A percentile compares a stretch with the other conserved stretches of the same genome.
Evolutionary conservation across 1,139 yeast species (phyloP).

Genomic region (Kurtzmaniella quercitrusa): DNA sequence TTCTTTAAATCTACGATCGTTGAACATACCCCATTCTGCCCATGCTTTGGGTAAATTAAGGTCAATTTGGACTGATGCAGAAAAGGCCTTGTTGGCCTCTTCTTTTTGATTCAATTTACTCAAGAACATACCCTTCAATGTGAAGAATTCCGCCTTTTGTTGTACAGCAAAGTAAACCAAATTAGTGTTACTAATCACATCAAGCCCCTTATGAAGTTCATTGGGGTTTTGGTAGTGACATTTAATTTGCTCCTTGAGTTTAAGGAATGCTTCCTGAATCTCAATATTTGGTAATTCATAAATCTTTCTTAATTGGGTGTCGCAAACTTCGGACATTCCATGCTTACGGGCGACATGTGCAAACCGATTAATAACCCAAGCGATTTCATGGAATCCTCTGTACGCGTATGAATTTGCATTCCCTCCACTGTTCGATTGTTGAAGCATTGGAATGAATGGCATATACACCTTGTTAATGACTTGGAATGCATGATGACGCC

Average conservation of each 20-base stretch:
- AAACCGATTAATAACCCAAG: constrained; percentile 97
- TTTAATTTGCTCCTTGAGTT: constrained; percentile 93
- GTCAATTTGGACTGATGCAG: constrained; percentile 95
- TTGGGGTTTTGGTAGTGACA: constrained; percentile 88
- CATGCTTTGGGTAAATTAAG: constrained; percentile 94
- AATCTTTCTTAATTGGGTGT: constrained; percentile 86
- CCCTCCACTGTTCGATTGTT: constrained; percentile 65
- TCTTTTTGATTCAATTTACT: constrained; percentile 86
- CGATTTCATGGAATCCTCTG: constrained; percentile 97
- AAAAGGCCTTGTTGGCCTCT: constrained; percentile 96
- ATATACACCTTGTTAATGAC: constrained; percentile 93
- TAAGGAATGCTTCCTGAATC: constrained; percentile 95
- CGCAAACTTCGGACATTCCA: constrained; percentile 94
- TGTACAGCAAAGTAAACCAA: constrained; percentile 94
- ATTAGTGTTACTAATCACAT: constrained; percentile 94
- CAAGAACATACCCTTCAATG: constrained; percentile 95
- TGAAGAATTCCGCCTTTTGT: constrained; percentile 96
- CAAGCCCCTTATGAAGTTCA: constrained; percentile 90
- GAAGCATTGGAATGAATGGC: constrained; percentile 86
- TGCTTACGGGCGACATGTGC: constrained; percentile 98
- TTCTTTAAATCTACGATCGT: constrained; percentile 83
- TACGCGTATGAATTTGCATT: constrained; percentile 90
- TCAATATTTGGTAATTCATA: constrained; percentile 96
- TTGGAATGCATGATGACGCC: constrained; percentile 98
- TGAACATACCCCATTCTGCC: constrained; percentile 99